Evolutionary conservation across 805 yeast genomes (phyloP).

Genomic region (Barnettozyma vustinii): DNA sequence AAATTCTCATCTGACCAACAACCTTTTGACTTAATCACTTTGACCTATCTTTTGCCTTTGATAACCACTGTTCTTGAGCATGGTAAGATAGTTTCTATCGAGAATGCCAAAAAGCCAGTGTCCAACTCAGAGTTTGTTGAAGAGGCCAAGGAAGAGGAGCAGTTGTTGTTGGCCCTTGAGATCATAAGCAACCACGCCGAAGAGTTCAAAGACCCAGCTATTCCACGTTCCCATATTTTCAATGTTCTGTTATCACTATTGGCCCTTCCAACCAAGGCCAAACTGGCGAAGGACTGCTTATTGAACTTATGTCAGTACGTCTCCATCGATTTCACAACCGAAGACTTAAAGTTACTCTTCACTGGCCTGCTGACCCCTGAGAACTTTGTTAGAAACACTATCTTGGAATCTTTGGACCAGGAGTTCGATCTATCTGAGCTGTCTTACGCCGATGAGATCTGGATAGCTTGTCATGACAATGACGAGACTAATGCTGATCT

Average conservation of each 20-base stretch:
- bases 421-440: slow-evolving; percentile 55
- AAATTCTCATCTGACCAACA: slow-evolving; percentile 70
- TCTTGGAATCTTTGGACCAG: slow-evolving; percentile 79
- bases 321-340: slow-evolving; percentile 49
- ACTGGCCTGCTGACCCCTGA: slow-evolving; percentile 54
- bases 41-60: slow-evolving; percentile 73
- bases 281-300: slow-evolving; percentile 79
- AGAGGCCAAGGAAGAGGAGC: slow-evolving; percentile 87
- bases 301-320: slow-evolving; percentile 71
- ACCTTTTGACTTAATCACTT: slow-evolving; percentile 60
- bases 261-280: slow-evolving; percentile 71
- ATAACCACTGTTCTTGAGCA: slow-evolving; percentile 60
- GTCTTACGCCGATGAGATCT: slow-evolving; percentile 60
- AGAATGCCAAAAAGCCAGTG: slow-evolving; percentile 45
- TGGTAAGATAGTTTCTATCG: slow-evolving; percentile 54
- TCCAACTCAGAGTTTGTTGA: slow-evolving; percentile 67
- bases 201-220: slow-evolving; percentile 54
- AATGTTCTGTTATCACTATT: slow-evolving; percentile 59
- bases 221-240: slow-evolving; percentile 67
- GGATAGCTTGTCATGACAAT: slow-evolving; percentile 73
- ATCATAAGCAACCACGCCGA: slow-evolving; percentile 66
- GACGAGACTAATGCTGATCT: slow-evolving; percentile 54
- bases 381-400: slow-evolving; percentile 67
- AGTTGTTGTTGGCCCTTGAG: slow-evolving; percentile 69
- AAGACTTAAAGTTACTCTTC: slow-evolving; percentile 57